Evolutionary conservation across 305 asterid genomes (phyloP).

Genomic region (Withania somnifera): DNA sequence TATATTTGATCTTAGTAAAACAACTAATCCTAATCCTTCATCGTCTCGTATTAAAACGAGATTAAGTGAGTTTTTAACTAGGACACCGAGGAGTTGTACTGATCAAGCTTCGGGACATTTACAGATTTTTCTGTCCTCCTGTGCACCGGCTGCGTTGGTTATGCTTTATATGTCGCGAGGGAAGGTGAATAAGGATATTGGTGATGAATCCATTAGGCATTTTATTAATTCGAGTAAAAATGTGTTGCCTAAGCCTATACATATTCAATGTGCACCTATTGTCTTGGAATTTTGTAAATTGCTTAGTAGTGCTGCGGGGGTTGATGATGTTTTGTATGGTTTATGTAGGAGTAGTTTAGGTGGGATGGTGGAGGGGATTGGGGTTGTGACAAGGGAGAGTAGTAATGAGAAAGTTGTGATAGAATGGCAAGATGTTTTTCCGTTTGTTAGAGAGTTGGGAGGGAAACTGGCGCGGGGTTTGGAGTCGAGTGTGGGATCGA

Average conservation of each 20-base stretch:
- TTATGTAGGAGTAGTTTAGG: conserved; percentile 67
- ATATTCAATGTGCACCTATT: conserved; percentile 29
- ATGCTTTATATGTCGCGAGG: conserved; percentile 49
- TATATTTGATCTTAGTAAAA: too few species aligned
- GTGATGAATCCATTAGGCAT: conserved; percentile 36
- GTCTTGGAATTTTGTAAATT: conserved; percentile 46
- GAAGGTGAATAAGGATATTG: conserved; percentile 24
- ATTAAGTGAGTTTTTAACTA: conserved; percentile 34
- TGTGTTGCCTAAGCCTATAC: conserved; percentile 20
- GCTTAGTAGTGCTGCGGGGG: conserved; percentile 32
- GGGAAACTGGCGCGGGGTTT: conserved; percentile 30
- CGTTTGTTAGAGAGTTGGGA: conserved; percentile 51
- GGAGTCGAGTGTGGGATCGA: conserved; percentile 20
- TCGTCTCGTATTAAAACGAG: conserved; percentile 11
- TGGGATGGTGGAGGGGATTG: conserved; percentile 24
- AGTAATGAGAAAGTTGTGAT: conserved; percentile 13
- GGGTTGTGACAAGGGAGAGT: conserved; percentile 5
- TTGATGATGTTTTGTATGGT: conserved; percentile 33
- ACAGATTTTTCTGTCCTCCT: conserved; percentile 43
- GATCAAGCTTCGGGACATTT: conserved; percentile 35
- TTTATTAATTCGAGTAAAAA: conserved; percentile 31
- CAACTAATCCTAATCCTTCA: not conserved
- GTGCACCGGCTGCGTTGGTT: conserved; percentile 59
- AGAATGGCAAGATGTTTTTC: conserved; percentile 24
- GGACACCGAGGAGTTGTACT: conserved; percentile 19